Evolutionary conservation across 257 asterid genomes (phyloP).

Genomic region (Linaria vulgaris): DNA sequence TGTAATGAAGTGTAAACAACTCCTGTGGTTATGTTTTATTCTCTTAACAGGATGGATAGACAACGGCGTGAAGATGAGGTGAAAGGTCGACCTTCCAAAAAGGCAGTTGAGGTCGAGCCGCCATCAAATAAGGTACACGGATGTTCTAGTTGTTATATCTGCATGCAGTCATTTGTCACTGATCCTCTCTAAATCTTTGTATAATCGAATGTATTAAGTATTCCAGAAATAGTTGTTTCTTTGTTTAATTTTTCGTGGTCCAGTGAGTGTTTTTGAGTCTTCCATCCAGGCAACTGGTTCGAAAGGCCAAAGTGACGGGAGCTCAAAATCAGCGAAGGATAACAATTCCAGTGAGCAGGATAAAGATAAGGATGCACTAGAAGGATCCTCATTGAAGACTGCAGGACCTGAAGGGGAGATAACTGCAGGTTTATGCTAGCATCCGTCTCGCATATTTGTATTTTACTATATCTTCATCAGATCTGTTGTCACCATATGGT

Average conservation of each 20-base stretch:
- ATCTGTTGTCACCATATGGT: neutral
- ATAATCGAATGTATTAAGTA: neutral
- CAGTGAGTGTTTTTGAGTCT: conserved; percentile 20
- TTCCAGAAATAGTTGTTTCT: neutral
- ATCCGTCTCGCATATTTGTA: conserved; percentile 4
- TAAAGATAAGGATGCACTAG: conserved; percentile 65
- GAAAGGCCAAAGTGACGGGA: conserved; percentile 78
- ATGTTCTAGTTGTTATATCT: neutral
- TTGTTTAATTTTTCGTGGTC: neutral
- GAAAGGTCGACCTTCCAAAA: conserved; percentile 82
- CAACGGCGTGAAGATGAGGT: conserved; percentile 95
- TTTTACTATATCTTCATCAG: neutral
- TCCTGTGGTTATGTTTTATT: conserved; percentile 19
- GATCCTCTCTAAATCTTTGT: conserved; percentile 6
- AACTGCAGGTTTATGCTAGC: conserved; percentile 69
- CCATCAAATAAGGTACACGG: conserved; percentile 70
- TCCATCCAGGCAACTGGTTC: conserved; percentile 82
- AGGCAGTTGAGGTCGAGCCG: conserved; percentile 78
- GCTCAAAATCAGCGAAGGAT: conserved; percentile 84
- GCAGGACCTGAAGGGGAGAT: conserved; percentile 98
- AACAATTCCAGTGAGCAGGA: conserved; percentile 63
- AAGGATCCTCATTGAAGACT: conserved; percentile 70
- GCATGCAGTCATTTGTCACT: conserved; percentile 11
- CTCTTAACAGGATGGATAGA: conserved; percentile 76
- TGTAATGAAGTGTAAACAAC: neutral